phyloP scores from a whole-genome alignment of 805 yeast genomes.

The Scheffersomyces stipitis region DNA sequence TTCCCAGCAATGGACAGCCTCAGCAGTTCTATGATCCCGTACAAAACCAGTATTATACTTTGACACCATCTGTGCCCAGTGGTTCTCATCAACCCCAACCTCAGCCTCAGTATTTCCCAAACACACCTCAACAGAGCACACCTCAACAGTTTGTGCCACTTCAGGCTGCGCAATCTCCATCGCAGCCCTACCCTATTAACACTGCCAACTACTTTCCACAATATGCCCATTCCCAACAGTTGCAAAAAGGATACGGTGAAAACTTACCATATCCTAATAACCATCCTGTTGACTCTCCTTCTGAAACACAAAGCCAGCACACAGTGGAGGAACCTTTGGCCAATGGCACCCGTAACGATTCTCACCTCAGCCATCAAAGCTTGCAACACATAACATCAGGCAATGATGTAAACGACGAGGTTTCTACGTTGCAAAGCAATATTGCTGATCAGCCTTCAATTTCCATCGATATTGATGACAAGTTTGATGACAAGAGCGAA shows the following conservation, averaged over 20 bases:
- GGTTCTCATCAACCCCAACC: slow-evolving; percentile 31
- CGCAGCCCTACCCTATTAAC: slow-evolving; percentile 12
- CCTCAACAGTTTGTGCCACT: slow-evolving; percentile 10
- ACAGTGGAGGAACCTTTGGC: background rate
- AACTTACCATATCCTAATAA: slow-evolving; percentile 16
- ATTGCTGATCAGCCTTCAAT: background rate
- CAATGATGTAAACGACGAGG: slow-evolving; percentile 6
- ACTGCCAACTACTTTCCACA: slow-evolving; percentile 17
- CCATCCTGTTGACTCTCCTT: slow-evolving; percentile 7
- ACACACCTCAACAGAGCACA: slow-evolving; percentile 29
- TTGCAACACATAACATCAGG: background rate
- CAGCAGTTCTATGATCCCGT: slow-evolving; percentile 46
- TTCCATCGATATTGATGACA: background rate
- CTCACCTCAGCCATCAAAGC: background rate
- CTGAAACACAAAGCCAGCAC: slow-evolving; percentile 1
- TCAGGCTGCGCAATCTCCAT: slow-evolving; percentile 6
- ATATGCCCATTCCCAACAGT: slow-evolving; percentile 6
- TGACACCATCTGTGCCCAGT: slow-evolving; percentile 34
- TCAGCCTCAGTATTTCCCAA: slow-evolving; percentile 38
- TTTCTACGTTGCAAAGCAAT: slow-evolving; percentile 11
- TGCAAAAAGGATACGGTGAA: slow-evolving; percentile 7
- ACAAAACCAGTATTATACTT: slow-evolving; percentile 42
- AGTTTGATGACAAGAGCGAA: background rate
- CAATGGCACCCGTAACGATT: background rate
- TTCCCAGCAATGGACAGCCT: slow-evolving; percentile 26